Evolutionary conservation across 768 basidiomycete species (phyloP), one percentile per base, ranked within the genome.

Genomic region (Flagelloscypha sp.): DNA sequence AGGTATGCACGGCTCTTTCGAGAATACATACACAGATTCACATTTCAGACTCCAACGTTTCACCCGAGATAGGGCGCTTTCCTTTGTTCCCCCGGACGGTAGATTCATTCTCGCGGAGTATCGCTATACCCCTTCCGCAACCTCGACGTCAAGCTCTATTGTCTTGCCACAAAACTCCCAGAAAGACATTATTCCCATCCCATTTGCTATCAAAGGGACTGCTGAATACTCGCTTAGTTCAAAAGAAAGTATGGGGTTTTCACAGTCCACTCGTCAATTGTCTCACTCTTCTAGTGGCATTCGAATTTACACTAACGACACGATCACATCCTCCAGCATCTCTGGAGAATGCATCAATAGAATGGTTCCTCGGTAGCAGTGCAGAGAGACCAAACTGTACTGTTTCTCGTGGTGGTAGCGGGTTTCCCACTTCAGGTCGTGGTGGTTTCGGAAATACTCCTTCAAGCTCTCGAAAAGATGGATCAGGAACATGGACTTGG

Each of bases 61-160:
- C 84, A 62, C 68, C 16, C 74, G 78, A 24, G 79, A 86, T 49
- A 81, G 75, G 48, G 58, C 68, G 1, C 61, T 97, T 27, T 94
- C 93, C 2, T 97, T 97, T 53, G 75, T 97, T 15, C 93, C 93
- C 5, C 93, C 93, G 4, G 93, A 97, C 48, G 92, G 93, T 3
- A 73, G 73, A 34, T 97, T 95, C 59, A 71, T 71, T 6, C 65
- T 95, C 13, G 73, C 82, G 50, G 84, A 90, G 45, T 97, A 95
- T 51, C 82, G 83, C 18, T 83, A 78, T 52, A 55, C 64, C 7
- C 62, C 70, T 8, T 59, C 56, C 36, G 40, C 69, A n/a, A 46
- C 60, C 13, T 45, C 55, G 24, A 48, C 56, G 12, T 38, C 58
- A 7, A 19, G 45, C 54, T 16, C 53, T 50, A 11, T 53, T 52